A percentile compares a stretch with the other conserved stretches of the same genome.
Evolutionary conservation across 2,329 filamentous ascomycete genomes (phyloP).

Genomic region (Sclerotinia spermophila): DNA sequence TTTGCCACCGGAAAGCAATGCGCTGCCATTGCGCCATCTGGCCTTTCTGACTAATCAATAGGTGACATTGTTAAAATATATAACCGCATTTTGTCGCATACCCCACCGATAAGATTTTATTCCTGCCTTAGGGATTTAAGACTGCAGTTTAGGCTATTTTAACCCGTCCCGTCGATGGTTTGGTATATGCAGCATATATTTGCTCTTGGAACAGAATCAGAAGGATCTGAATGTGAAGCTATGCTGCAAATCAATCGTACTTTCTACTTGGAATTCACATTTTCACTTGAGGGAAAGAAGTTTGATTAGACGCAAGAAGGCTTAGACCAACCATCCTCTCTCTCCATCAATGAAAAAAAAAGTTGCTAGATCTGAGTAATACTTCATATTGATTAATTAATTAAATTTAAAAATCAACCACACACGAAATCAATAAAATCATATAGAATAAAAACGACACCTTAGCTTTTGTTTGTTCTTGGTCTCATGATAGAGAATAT

Average conservation of each 20-base stretch:
- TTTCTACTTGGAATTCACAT: not conserved
- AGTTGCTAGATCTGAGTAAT: no score
- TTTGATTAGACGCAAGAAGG: not conserved
- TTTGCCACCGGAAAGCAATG: conserved; percentile 35
- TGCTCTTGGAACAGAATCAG: not conserved
- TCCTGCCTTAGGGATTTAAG: not conserved
- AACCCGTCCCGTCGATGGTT: accelerated
- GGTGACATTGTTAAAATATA: accelerated
- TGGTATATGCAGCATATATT: no score
- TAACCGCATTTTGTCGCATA: accelerated
- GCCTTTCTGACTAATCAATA: not conserved
- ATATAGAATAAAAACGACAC: no score
- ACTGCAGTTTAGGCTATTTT: not conserved
- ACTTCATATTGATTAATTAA: no score
- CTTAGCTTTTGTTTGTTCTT: no score
- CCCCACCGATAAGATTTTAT: not conserved
- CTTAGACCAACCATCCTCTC: not conserved
- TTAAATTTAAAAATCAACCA: no score
- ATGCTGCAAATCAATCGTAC: not conserved
- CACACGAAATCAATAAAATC: no score
- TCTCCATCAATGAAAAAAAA: no score
- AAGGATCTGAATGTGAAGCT: not conserved
- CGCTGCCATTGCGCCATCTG: conserved; percentile 30
- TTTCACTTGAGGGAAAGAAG: not conserved
- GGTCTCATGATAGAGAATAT: no score